phyloP scores from a whole-genome alignment of 2,329 filamentous ascomycete genomes.

The Aspergillus oerlinghausenensis region DNA sequence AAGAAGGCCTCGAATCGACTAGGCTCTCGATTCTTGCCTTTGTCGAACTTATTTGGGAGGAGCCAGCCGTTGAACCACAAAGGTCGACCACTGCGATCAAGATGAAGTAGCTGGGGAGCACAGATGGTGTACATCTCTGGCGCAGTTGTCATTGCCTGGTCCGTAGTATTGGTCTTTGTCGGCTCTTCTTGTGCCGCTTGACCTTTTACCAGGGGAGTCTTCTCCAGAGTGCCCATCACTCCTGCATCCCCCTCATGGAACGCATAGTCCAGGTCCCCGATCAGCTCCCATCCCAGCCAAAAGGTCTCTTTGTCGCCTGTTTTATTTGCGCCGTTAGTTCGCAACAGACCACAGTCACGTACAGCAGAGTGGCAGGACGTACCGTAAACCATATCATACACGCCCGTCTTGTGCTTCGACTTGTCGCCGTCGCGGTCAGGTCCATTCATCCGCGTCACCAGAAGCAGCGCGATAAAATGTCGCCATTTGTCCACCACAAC shows the following conservation, averaged over 20 bases:
- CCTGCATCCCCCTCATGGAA: conserved; percentile 40
- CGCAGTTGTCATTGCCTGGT: too few relatives aligned
- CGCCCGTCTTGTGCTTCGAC: conserved; percentile 34
- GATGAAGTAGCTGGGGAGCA: conserved; percentile 44
- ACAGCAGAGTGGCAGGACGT: conserved; percentile 9
- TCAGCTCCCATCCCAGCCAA: conserved; percentile 48
- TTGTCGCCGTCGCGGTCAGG: conserved; percentile 42
- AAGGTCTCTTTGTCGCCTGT: conserved; percentile 48
- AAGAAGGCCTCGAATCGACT: conserved; percentile 28
- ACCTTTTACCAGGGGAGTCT: not conserved
- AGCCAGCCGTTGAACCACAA: conserved; percentile 48
- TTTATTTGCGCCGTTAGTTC: not conserved
- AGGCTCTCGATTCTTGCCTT: conserved; percentile 30
- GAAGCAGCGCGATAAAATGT: conserved; percentile 42
- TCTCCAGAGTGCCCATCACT: conserved; percentile 9
- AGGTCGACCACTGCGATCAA: conserved; percentile 38
- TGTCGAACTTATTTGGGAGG: conserved; percentile 41
- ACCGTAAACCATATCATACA: conserved; percentile 47
- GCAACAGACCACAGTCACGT: too few relatives aligned
- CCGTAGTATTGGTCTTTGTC: not conserved
- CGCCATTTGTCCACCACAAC: conserved; percentile 46
- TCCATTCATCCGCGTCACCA: conserved; percentile 32
- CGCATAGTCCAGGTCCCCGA: conserved; percentile 39
- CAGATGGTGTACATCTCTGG: conserved; percentile 35
- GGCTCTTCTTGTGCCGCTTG: conserved; percentile 1